These are phyloP conservation scores for Rhizopus stolonifer DNA, from an alignment of 371 early-diverging fungal species.

Conservation along the genomic window DNA sequence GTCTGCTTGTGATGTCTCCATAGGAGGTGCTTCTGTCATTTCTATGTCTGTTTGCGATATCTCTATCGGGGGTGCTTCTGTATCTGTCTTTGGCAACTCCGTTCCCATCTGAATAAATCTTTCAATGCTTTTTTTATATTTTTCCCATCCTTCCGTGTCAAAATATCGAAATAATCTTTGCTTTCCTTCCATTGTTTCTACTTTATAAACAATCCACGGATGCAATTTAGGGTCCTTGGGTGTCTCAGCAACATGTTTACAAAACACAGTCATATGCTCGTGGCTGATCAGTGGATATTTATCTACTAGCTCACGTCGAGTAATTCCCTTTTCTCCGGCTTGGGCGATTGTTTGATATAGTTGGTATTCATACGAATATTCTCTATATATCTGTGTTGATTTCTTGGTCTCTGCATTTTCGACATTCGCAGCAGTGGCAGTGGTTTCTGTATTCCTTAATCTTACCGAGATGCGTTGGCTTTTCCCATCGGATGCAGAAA, in stretches of 20 bases:
- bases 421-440: too few relatives aligned
- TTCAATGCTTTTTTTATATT: not conserved
- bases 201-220: conserved; percentile 1
- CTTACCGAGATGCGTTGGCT: not conserved
- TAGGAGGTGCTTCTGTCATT: too few relatives aligned
- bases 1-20: too few relatives aligned
- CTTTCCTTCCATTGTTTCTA: conserved; percentile 12
- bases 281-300: conserved; percentile 14
- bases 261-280: not conserved
- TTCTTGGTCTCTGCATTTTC: too few relatives aligned
- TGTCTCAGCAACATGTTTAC: not conserved
- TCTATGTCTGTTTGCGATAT: too few relatives aligned
- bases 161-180: conserved; percentile 9
- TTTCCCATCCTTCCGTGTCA: conserved; percentile 6
- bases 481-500: conserved; percentile 17
- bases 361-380: conserved; percentile 13
- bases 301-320: conserved; percentile 11
- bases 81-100: too few relatives aligned
- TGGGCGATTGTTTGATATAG: conserved; percentile 13
- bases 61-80: too few relatives aligned
- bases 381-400: conserved; percentile 14
- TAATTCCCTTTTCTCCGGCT: conserved; percentile 15
- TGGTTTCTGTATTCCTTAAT: not conserved
- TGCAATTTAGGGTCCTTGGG: not conserved
- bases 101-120: too few relatives aligned